Base-by-base conservation (phyloP, 2,329 filamentous ascomycete species). In the Sphaerostilbella broomeana region DNA sequence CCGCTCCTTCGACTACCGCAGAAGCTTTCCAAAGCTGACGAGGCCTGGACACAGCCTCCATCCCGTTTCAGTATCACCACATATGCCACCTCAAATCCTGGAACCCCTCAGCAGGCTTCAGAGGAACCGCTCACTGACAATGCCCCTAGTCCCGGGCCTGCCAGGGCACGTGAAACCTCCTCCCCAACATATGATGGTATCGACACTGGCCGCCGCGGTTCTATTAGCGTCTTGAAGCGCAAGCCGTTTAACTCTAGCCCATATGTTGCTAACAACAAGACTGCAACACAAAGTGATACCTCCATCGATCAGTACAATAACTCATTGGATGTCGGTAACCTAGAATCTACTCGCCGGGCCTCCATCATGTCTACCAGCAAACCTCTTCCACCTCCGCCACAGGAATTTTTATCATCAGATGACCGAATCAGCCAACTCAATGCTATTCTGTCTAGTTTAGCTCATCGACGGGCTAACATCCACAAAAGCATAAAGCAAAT, bases 401-500 rank as follows among this genome's bases (percentile, higher is more conserved):
- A 76, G 4, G 79, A 85, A 56, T 57, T 70, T 15, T 52, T 57
- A 7, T 65, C 72, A 5, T 68, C 76, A 2, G 68, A 73, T 24
- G 79, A 82, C 54, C 80, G 81, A 19, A 75, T 90, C 12, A 72
- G 77, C 8, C 69, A 73, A 44, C 69, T 92, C 17, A 76, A 83
- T 52, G 76, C 79, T 4, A 74, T 77, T 51, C 73, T 85, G 20
- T 70, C 79, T 28, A 72, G 75, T 34, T 71, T 92, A 6, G 67
- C 69, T 1, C 78, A 84, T 53, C 77, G 84, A 30, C 77, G 81
- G 39, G 68, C 73, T 45, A 90, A 89, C 61, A 77, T 90, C 53
- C 73, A 77, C 55, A 78, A 72, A 17, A 78, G 82, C 45, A 85
- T 92, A 56, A 69, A 75, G 47, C 84, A 90, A 58, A 80, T 90